Percentiles rank a stretch among this genome's conserved stretches.
phyloP scores from a whole-genome alignment of 805 yeast genomes.

The Kodamaea kakaduensis region DNA sequence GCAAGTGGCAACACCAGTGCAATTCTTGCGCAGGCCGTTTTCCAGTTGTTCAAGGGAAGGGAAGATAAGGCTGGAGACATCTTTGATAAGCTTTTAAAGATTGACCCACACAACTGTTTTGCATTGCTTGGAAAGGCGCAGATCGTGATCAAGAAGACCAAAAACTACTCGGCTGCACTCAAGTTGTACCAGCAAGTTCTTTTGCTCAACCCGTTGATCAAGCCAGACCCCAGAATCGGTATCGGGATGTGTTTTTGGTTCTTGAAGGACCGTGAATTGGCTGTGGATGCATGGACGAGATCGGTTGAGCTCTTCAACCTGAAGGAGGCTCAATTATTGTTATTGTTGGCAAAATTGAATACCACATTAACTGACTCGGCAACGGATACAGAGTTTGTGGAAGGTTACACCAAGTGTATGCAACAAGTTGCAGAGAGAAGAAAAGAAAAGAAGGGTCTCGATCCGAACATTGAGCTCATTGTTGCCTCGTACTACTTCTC shows the following conservation, averaged over 20 bases:
- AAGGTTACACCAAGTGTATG: conserved; percentile 57
- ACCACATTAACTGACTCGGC: conserved; percentile 52
- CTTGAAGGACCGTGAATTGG: conserved; percentile 72
- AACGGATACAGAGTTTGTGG: conserved; percentile 58
- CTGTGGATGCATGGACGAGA: conserved; percentile 79
- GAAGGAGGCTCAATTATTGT: conserved; percentile 55
- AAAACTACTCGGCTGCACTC: conserved; percentile 69
- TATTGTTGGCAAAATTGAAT: conserved; percentile 67
- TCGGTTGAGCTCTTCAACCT: conserved; percentile 57
- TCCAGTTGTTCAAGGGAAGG: conserved; percentile 53
- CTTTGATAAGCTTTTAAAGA: conserved; percentile 56
- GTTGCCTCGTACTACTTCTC: conserved; percentile 71
- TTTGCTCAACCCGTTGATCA: conserved; percentile 66
- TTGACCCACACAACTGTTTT: conserved; percentile 59
- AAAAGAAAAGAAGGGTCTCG: conserved; percentile 21
- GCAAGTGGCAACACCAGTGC: conserved; percentile 31
- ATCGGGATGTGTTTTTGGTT: conserved; percentile 93
- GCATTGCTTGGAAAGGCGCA: conserved; percentile 87
- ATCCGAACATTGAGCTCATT: neutral
- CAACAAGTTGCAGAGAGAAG: conserved; percentile 29
- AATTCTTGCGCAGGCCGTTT: conserved; percentile 64
- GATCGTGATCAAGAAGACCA: conserved; percentile 60
- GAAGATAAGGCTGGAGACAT: conserved; percentile 69
- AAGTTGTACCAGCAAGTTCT: conserved; percentile 81
- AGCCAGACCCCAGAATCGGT: conserved; percentile 93